These are phyloP conservation scores for Phaeosphaeriaceae sp. DNA, from an alignment of 2,329 filamentous ascomycete genomes.

Conservation along the genomic window DNA sequence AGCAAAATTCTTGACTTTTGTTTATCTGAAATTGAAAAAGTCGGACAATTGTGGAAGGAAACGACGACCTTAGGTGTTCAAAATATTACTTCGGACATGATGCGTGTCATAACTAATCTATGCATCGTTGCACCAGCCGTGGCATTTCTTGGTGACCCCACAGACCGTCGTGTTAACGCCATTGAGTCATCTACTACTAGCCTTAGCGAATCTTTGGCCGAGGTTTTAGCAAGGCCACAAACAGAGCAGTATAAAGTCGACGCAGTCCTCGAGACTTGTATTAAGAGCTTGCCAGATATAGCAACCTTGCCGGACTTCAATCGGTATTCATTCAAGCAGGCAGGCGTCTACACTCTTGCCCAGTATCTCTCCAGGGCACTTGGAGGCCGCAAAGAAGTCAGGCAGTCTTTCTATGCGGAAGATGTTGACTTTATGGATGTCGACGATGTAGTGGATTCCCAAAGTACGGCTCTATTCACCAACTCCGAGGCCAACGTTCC, in stretches of 20 bases:
- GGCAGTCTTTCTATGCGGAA: constrained; percentile 41
- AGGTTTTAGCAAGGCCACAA: constrained; percentile 44
- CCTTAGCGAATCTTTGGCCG: constrained; percentile 37
- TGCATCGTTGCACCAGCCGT: constrained; percentile 53
- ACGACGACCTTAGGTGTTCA: constrained; percentile 51
- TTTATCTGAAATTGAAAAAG: constrained; percentile 53
- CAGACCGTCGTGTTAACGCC: constrained; percentile 29
- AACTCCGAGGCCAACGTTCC: constrained; percentile 48
- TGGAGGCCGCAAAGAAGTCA: constrained; percentile 32
- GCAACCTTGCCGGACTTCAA: constrained; percentile 18
- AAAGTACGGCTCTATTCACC: constrained; percentile 57
- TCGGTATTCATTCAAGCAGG: constrained; percentile 24
- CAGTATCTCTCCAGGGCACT: constrained; percentile 40
- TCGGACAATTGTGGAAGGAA: constrained; percentile 53
- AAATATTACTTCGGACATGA: constrained; percentile 57
- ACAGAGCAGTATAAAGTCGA: constrained; percentile 54
- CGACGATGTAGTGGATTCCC: constrained; percentile 68
- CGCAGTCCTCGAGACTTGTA: constrained; percentile 48
- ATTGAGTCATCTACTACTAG: constrained; percentile 28
- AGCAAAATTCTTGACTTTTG: constrained; percentile 54
- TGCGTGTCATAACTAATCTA: constrained; percentile 58
- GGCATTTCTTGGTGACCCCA: constrained; percentile 17
- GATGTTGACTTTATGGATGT: constrained; percentile 68
- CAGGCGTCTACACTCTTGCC: constrained; percentile 44
- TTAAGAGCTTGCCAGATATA: constrained; percentile 40